phyloP scores from a whole-genome alignment of 768 basidiomycete species.

The Termitomyces eurrhizus region DNA sequence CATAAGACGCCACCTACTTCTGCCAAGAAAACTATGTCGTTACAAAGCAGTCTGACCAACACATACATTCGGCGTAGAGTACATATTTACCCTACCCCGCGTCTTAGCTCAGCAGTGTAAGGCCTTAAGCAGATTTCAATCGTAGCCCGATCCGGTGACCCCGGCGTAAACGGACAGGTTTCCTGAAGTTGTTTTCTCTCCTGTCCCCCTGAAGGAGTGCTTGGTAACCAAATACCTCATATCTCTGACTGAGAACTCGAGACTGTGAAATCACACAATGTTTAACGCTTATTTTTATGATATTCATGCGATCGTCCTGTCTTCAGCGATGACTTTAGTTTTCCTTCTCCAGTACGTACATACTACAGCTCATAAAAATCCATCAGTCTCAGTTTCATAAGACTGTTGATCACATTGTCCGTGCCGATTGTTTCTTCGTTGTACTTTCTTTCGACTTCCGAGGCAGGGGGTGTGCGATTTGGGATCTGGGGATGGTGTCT shows the following conservation, averaged over 20 bases:
- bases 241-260: neutral
- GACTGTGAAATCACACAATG: conserved; percentile 1
- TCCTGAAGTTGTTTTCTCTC: neutral
- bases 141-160: neutral
- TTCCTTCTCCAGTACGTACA: conserved; percentile 12
- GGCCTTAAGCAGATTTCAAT: too few species aligned
- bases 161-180: neutral
- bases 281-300: neutral
- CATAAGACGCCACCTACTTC: too few species aligned
- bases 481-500: conserved; percentile 43
- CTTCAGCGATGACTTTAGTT: conserved; percentile 5
- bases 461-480: conserved; percentile 36
- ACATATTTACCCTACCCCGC: too few species aligned
- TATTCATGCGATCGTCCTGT: conserved; percentile 4
- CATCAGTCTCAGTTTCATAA: conserved; percentile 8
- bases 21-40: too few species aligned
- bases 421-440: conserved; percentile 26
- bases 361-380: neutral
- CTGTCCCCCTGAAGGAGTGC: neutral
- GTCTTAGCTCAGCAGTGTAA: too few species aligned
- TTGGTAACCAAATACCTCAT: neutral
- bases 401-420: conserved; percentile 32
- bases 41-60: too few species aligned
- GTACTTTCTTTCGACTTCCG: conserved; percentile 33
- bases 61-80: too few species aligned